Evolutionary conservation across 1,284 basidiomycete genomes (phyloP).

Genomic region (Boletus smithii): DNA sequence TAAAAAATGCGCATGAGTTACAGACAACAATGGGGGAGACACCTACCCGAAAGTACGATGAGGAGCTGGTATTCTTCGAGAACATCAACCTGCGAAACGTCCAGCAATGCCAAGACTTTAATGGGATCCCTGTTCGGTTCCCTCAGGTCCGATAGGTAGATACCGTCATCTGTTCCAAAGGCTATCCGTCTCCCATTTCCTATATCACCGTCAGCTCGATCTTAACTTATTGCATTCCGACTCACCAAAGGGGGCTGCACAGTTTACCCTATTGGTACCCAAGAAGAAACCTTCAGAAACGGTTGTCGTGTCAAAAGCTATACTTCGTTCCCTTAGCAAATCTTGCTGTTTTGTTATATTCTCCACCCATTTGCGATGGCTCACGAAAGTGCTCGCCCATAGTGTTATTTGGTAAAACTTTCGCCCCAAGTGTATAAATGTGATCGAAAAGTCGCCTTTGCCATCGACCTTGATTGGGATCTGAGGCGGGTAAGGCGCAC

Average conservation of each 20-base stretch:
- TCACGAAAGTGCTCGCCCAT: constrained; percentile 86
- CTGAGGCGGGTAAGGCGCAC: constrained; percentile 43
- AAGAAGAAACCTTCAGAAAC: constrained; percentile 88
- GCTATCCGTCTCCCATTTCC: constrained; percentile 86
- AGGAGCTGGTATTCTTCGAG: constrained; percentile 95
- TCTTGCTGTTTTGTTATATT: constrained; percentile 89
- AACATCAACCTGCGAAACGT: constrained; percentile 94
- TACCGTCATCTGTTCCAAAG: constrained; percentile 96
- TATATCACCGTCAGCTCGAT: constrained; percentile 34
- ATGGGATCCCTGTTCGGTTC: constrained; percentile 79
- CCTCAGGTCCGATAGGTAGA: constrained; percentile 88
- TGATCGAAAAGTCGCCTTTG: constrained; percentile 90
- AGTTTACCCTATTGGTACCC: constrained; percentile 83
- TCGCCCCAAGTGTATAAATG: constrained; percentile 90
- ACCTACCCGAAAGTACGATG: constrained; percentile 87
- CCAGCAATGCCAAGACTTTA: constrained; percentile 85
- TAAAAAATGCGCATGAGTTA: constrained; percentile 7
- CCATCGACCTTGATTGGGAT: constrained; percentile 58
- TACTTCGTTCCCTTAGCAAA: constrained; percentile 77
- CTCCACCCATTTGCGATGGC: constrained; percentile 94
- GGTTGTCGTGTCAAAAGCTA: constrained; percentile 83
- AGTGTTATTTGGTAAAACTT: constrained; percentile 92
- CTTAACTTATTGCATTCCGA: constrained; percentile 21
- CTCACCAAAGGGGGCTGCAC: constrained; percentile 92
- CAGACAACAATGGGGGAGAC: neutral